These are phyloP conservation scores for Collybia sordida DNA, from an alignment of 768 basidiomycete species.

Conservation along the genomic window DNA sequence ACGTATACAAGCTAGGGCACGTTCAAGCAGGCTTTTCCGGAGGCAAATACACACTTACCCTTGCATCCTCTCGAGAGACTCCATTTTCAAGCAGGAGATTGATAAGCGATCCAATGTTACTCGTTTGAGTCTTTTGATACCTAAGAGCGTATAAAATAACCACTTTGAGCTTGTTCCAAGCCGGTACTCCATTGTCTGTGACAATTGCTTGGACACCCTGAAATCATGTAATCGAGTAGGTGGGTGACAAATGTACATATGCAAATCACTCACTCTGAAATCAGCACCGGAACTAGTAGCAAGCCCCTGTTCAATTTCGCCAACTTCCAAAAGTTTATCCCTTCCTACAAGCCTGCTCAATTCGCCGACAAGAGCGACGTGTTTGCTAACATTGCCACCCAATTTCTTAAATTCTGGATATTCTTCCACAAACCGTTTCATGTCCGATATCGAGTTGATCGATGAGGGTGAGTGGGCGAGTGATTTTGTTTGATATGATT, in stretches of 20 bases:
- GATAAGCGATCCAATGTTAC: conserved; percentile 78
- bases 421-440: conserved; percentile 97
- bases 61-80: conserved; percentile 73
- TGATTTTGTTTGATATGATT: conserved; percentile 87
- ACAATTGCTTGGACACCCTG: conserved; percentile 85
- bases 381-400: conserved; percentile 98
- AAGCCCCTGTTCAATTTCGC: conserved; percentile 95
- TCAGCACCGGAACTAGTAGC: conserved; percentile 92
- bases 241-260: background rate
- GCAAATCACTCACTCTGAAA: conserved; percentile 57
- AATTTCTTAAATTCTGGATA: conserved; percentile 97
- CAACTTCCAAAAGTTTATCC: conserved; percentile 84
- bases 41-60: conserved; percentile 37
- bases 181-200: conserved; percentile 61
- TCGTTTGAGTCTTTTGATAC: conserved; percentile 87
- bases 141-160: conserved; percentile 92
- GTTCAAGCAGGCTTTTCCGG: conserved; percentile 7
- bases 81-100: conserved; percentile 76
- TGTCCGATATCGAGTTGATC: conserved; percentile 93
- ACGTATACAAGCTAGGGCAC: conserved; percentile 81
- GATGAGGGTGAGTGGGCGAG: conserved; percentile 70
- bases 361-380: conserved; percentile 96
- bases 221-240: background rate
- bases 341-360: conserved; percentile 86
- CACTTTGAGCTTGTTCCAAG: conserved; percentile 84